Percentiles rank a stretch among this genome's conserved stretches.
Conservation (phyloP, 768 basidiomycete genomes). For the Wakefieldia striispora region DNA sequence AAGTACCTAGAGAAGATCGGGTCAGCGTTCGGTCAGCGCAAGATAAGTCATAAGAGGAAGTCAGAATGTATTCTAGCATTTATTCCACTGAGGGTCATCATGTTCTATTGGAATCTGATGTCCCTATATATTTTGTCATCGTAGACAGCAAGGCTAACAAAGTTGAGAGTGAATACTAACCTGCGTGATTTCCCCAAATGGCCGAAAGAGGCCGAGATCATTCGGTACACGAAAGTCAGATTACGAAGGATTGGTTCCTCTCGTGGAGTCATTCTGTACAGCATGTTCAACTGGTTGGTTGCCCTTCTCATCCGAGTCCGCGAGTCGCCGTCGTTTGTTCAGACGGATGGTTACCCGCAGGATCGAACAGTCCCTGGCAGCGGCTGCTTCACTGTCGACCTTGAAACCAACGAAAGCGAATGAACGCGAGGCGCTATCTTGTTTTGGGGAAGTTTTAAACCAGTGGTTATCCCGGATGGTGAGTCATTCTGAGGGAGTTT, state of each 20-base stretch:
- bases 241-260: conserved; percentile 85
- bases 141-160: conserved; percentile 7
- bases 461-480: conserved; percentile 75
- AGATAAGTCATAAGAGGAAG: neutral
- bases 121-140: conserved; percentile 49
- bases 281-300: conserved; percentile 6
- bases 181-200: conserved; percentile 75
- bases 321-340: conserved; percentile 64
- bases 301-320: conserved; percentile 45
- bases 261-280: conserved; percentile 32
- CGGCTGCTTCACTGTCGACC: conserved; percentile 66
- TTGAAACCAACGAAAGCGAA: conserved; percentile 96
- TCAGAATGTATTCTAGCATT: conserved; percentile 55
- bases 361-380: conserved; percentile 81
- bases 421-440: conserved; percentile 75
- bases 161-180: conserved; percentile 41
- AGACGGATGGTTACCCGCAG: too few relatives aligned
- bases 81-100: conserved; percentile 35
- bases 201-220: conserved; percentile 62
- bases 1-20: conserved; percentile 7
- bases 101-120: conserved; percentile 44
- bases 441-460: conserved; percentile 79
- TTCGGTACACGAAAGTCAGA: conserved; percentile 77
- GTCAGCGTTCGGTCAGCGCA: conserved; percentile 2
- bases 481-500: conserved; percentile 64